Base-by-base conservation (phyloP, 2,329 filamentous ascomycete genomes). In the Rasamsonia emersonii region DNA sequence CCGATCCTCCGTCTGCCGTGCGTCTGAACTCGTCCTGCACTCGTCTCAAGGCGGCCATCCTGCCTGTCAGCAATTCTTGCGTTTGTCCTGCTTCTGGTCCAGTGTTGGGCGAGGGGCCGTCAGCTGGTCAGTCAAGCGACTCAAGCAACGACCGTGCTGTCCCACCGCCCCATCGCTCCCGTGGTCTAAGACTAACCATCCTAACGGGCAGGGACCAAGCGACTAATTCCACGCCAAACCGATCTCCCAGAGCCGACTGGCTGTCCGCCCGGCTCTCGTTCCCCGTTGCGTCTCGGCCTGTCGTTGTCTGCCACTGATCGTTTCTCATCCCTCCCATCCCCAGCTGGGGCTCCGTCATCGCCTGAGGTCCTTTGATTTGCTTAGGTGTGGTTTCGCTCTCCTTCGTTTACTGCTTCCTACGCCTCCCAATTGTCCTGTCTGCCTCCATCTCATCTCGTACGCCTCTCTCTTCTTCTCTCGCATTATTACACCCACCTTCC, bases 381-480 rank as follows among this genome's bases (percentile, higher is more conserved):
- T 41, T 35, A 13, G 13, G 13, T 26, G 24, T 16, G 13, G 15
- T 14, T 7, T 9, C 24, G 19, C 17, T 23, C 8, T 16, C 16
- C 21, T 19, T 17, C 26, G 15, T 19, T 15, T 15, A 21, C 9
- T 15, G 16, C 9, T 23, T 13, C 21, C 10, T 30, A 28, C 25
- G 18, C 26, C 24, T 28, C 24, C 6, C 10, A 6, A 18, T 20
- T 56, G 48, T 32, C 56, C 56, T 33, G 50, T 48, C 31, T 40
- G 37, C 28, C 40, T 41, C 36, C 50, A 41, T 24, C 44, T 46
- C 30, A 48, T 40, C 41, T 36, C 45, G 42, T 32, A 41, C 44
- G 27, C 49, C 3, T 54, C 49, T 14, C 50, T 49, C 28, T 53
- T 51, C 33, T 44, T 53, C 30, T 26, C 35, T 30, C 39, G 18